A percentile compares a stretch with the other conserved stretches of the same genome.
Conservation (phyloP, 2,329 filamentous ascomycete genomes). For the Clathrospora elynae region DNA sequence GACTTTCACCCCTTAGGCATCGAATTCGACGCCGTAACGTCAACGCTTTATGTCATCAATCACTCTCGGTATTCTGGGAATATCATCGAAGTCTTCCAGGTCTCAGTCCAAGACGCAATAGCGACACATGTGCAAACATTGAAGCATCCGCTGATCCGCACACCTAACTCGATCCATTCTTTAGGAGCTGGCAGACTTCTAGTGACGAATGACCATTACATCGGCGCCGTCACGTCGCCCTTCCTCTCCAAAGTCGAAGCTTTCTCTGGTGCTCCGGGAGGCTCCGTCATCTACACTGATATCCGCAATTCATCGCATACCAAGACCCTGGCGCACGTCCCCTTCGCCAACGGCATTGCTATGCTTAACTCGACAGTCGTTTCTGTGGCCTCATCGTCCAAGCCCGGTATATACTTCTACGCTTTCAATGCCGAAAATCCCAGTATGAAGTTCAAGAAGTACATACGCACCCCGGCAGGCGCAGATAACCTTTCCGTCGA, state of each 20-base stretch:
- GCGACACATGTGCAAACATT: conserved; percentile 41
- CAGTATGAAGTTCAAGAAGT: conserved; percentile 15
- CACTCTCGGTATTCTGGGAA: conserved; percentile 43
- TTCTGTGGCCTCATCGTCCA: conserved; percentile 48
- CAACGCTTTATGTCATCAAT: conserved; percentile 50
- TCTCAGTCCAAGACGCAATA: conserved; percentile 28
- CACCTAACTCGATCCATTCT: conserved; percentile 50
- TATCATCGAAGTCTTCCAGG: conserved; percentile 39
- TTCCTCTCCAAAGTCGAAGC: conserved; percentile 48
- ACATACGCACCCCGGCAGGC: conserved; percentile 36
- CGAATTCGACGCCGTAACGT: conserved; percentile 42
- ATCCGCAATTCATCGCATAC: conserved; percentile 15
- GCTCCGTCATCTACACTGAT: conserved; percentile 47
- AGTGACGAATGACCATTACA: conserved; percentile 53
- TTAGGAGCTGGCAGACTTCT: conserved; percentile 42
- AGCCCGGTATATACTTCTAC: conserved; percentile 46
- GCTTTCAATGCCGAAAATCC: conserved; percentile 10
- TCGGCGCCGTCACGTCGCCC: conserved; percentile 32
- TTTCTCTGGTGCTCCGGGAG: conserved; percentile 45
- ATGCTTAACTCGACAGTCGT: conserved; percentile 45
- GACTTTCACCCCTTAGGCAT: conserved; percentile 54
- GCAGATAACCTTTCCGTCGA: conserved; percentile 52
- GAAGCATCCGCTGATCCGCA: conserved; percentile 38
- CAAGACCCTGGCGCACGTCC: conserved; percentile 38
- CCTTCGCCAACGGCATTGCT: conserved; percentile 52